phyloP scores from a whole-genome alignment of 495 filamentous ascomycete genomes.

The Monascus purpureus region DNA sequence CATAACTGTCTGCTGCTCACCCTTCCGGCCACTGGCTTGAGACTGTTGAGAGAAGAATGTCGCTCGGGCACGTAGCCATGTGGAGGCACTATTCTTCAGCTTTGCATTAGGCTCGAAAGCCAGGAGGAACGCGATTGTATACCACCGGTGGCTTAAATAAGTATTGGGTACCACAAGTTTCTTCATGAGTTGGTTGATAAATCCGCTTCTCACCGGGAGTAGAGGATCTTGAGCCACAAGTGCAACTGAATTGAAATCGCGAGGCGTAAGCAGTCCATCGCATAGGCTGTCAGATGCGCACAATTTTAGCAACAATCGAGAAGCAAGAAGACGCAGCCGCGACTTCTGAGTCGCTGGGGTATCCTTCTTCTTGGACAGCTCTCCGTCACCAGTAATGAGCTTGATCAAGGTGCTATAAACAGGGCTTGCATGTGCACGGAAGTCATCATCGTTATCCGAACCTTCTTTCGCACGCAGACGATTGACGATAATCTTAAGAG shows the following conservation, averaged over 20 bases:
- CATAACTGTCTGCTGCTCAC: slow-evolving; percentile 46
- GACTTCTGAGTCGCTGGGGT: slow-evolving; percentile 64
- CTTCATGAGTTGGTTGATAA: slow-evolving; percentile 61
- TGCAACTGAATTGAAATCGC: slow-evolving; percentile 68
- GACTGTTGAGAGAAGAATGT: slow-evolving; percentile 27
- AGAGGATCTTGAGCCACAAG: slow-evolving; percentile 64
- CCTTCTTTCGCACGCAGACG: slow-evolving; percentile 54
- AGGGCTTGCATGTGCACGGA: slow-evolving; percentile 47
- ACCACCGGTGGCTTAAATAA: slow-evolving; percentile 49
- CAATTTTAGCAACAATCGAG: slow-evolving; percentile 71
- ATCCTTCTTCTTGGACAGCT: slow-evolving; percentile 57
- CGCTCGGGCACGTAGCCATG: slow-evolving; percentile 77
- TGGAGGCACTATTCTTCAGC: slow-evolving; percentile 59
- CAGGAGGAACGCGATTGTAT: slow-evolving; percentile 73
- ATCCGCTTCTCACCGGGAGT: slow-evolving; percentile 59
- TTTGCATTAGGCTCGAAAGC: slow-evolving; percentile 69
- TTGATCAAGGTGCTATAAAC: slow-evolving; percentile 68
- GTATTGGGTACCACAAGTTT: slow-evolving; percentile 53
- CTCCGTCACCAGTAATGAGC: slow-evolving; percentile 59
- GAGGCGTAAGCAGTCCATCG: slow-evolving; percentile 57
- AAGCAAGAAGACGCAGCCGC: slow-evolving; percentile 67
- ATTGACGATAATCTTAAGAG: slow-evolving; percentile 82
- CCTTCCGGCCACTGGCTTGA: slow-evolving; percentile 24
- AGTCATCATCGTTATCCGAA: slow-evolving; percentile 35
- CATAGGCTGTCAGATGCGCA: slow-evolving; percentile 53